phyloP scores from a whole-genome alignment of 129 eudicot species.

The carrot (Daucus carota) region DH1_v3.0 NC_030385.2:27009501-27010000 shows the following conservation, averaged over 20 bases:
- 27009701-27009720: background rate
- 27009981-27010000: constrained; percentile 71
- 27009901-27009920: constrained; percentile 2
- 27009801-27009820: background rate
- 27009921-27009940: constrained; percentile 78
- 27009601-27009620: background rate
- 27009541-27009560: background rate
- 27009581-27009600: background rate
- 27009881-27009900: background rate
- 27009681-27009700: background rate
- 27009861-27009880: background rate
- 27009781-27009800: background rate
- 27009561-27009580: background rate
- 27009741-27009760: background rate
- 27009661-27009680: background rate
- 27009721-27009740: background rate
- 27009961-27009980: constrained; percentile 90
- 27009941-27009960: constrained; percentile 65
- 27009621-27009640: background rate
- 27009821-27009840: background rate
- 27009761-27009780: too few relatives aligned
- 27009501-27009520: background rate
- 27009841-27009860: background rate
- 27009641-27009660: background rate
- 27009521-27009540: background rate